Base-by-base conservation (phyloP, 306 rosid species). In the Acacia acuminata region DNA sequence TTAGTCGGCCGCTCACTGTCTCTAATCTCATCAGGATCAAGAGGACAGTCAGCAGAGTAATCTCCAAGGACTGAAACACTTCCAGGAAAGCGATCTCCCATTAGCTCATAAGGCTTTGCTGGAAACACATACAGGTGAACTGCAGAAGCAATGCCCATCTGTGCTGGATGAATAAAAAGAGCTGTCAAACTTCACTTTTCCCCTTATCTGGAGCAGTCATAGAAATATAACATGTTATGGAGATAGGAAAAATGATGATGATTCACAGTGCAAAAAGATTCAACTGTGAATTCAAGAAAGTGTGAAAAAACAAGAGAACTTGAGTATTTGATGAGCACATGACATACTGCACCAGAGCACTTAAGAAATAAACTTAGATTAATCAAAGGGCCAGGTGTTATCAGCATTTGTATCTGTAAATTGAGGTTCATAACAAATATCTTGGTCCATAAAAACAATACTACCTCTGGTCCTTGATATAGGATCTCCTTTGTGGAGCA, bases 1-100 rank as follows among this genome's bases (percentile, higher is more conserved):
- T 94, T 96, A 63, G 94, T 94, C 77, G 99, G 99, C 76, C 97
- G 97, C 81, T 96, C 99, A 36, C 97, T 92, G 88, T 96, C 99
- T 85, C 98, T 88, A 77, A 96, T 94, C 88, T 96, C 99, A 73
- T 96, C 99, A 12, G 99, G 99, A 89, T 96, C 99, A 78, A 96
- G 88, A 79, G 96, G 94, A 85, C 97, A 91, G 79, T 96, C 99
- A 63, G 89, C 97, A 69, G 98, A 92, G 84, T 96, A 96, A 86
- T 96, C 98, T 72, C 99, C 99, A 77, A 96, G 97, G 85, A 96
- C 99, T 48, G 98, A 91, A 82, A 96, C 90, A 71, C 87, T 92
- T 82, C 97, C 97, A 32, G 91, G 81, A 83, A 88, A 84, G 66
- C 85, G 83, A 55, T 96, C 99, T 81, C 99, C 99, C 99, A 96